Percentiles rank a stretch among this genome's conserved stretches.
Conservation (phyloP, 2,329 filamentous ascomycete species). For the Albophoma yamanashiensis region DNA sequence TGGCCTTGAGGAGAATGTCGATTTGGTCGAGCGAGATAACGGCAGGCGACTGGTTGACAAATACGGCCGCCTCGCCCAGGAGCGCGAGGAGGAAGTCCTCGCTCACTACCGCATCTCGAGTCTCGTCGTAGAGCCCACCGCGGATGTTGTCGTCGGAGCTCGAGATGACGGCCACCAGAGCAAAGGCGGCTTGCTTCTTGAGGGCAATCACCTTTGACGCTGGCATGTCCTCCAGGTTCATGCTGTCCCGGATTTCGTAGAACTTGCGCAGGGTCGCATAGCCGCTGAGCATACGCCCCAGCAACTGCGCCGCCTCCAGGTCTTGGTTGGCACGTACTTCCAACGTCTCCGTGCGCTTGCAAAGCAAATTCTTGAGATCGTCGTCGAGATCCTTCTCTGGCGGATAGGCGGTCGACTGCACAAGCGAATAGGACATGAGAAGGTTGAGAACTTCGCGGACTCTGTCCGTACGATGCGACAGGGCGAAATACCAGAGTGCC, state of each 20-base stretch:
- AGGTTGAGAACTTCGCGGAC: conserved; percentile 79
- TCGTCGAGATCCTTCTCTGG: conserved; percentile 60
- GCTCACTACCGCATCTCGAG: conserved; percentile 71
- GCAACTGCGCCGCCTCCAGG: conserved; percentile 67
- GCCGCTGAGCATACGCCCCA: conserved; percentile 79
- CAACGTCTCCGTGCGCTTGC: conserved; percentile 60
- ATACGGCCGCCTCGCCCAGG: conserved; percentile 72
- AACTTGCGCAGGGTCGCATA: conserved; percentile 87
- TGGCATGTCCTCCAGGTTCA: conserved; percentile 16
- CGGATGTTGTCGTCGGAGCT: conserved; percentile 86
- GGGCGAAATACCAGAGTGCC: conserved; percentile 81
- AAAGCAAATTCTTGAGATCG: conserved; percentile 58
- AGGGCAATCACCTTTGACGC: conserved; percentile 40
- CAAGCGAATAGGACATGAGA: conserved; percentile 75
- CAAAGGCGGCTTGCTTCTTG: conserved; percentile 58
- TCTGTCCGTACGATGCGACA: conserved; percentile 67
- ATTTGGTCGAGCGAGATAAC: conserved; percentile 63
- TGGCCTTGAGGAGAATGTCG: conserved; percentile 62
- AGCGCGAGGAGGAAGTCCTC: conserved; percentile 79
- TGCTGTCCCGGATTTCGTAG: conserved; percentile 71
- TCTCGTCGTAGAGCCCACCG: conserved; percentile 77
- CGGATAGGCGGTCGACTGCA: conserved; percentile 76
- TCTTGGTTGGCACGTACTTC: conserved; percentile 64
- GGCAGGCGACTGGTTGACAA: conserved; percentile 48
- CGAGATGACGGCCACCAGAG: conserved; percentile 72